Evolutionary conservation across 352 stramenopile genomes (phyloP).

Genomic region (Saprolegnia parasitica): DNA sequence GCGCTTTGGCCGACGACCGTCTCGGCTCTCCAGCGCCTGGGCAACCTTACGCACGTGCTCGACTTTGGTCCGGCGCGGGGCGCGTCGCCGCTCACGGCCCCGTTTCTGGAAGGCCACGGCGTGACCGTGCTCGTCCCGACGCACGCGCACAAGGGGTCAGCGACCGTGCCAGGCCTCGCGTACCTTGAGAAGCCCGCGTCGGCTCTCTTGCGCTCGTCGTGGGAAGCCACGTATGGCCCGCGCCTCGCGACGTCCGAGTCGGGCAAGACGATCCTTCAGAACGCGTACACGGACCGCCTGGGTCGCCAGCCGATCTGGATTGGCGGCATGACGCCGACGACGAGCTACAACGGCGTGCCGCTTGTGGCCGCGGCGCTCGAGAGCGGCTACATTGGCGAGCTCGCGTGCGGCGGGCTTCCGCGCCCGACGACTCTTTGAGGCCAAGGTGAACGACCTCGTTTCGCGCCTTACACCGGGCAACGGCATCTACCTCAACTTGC

Average conservation of each 20-base stretch:
- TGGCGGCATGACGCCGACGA: constrained; percentile 81
- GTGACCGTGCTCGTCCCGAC: constrained; percentile 50
- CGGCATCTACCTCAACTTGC: constrained; percentile 82
- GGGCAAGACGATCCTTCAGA: constrained; percentile 46
- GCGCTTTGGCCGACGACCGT: constrained; percentile 57
- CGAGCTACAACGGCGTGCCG: constrained; percentile 69
- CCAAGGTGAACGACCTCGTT: constrained; percentile 55
- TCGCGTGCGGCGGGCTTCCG: constrained; percentile 68
- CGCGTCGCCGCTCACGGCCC: constrained; percentile 46
- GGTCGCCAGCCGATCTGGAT: constrained; percentile 80
- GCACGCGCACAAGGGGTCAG: constrained; percentile 39
- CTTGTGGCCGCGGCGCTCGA: constrained; percentile 79
- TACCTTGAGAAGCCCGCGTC: constrained; percentile 39
- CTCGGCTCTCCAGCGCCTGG: constrained; percentile 38
- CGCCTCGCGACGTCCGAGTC: constrained; percentile 35
- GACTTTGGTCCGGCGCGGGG: constrained; percentile 69
- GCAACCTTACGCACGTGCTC: constrained; percentile 56
- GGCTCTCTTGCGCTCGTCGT: constrained; percentile 32
- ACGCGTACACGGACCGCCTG: constrained; percentile 65
- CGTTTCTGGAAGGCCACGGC: constrained; percentile 46
- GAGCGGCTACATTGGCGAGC: constrained; percentile 72
- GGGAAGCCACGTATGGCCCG: constrained; percentile 49
- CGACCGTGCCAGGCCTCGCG: constrained; percentile 36
- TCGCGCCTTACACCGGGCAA: constrained; percentile 66
- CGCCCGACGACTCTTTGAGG: constrained; percentile 68